A percentile compares a stretch with the other conserved stretches of the same genome.
phyloP scores from a whole-genome alignment of 1,284 basidiomycete genomes.

The Spongiforma sp. region DNA sequence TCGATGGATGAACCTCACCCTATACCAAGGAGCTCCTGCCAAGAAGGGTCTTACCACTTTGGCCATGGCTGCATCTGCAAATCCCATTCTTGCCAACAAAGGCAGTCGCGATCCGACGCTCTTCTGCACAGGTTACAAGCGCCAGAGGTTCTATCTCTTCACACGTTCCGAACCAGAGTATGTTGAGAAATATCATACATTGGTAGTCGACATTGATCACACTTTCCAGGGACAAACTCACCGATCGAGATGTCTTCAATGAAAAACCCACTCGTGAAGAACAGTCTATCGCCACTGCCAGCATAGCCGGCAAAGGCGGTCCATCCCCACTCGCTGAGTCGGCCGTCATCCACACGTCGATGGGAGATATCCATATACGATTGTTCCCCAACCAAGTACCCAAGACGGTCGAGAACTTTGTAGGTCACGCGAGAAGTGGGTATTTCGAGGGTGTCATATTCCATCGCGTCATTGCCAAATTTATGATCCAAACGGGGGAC shows the following conservation, averaged over 20 bases:
- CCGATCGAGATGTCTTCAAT: constrained; percentile 98
- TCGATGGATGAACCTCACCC: constrained; percentile 85
- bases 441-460: constrained; percentile 97
- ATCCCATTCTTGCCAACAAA: constrained; percentile 90
- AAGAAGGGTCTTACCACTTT: constrained; percentile 87
- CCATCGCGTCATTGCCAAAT: constrained; percentile 98
- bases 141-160: constrained; percentile 97
- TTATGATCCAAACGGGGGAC: constrained; percentile 99
- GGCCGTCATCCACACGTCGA: constrained; percentile 93
- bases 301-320: constrained; percentile 53
- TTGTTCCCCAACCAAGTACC: constrained; percentile 93
- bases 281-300: constrained; percentile 84
- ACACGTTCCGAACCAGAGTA: constrained; percentile 92
- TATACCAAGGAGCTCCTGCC: constrained; percentile 94
- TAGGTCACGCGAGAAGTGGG: constrained; percentile 89
- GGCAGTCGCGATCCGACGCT: constrained; percentile 88
- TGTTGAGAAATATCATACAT: constrained; percentile 35
- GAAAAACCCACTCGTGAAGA: constrained; percentile 98
- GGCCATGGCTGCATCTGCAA: constrained; percentile 94
- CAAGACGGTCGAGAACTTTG: constrained; percentile 97
- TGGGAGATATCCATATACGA: constrained; percentile 92
- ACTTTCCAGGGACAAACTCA: constrained; percentile 75
- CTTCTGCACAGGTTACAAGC: constrained; percentile 93
- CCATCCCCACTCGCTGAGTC: constrained; percentile 73
- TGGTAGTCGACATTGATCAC: constrained; percentile 4